Evolutionary conservation across 2,329 filamentous ascomycete genomes (phyloP), one percentile per base, ranked within the genome.

Genomic region (Fusarium solani-melongenae): DNA sequence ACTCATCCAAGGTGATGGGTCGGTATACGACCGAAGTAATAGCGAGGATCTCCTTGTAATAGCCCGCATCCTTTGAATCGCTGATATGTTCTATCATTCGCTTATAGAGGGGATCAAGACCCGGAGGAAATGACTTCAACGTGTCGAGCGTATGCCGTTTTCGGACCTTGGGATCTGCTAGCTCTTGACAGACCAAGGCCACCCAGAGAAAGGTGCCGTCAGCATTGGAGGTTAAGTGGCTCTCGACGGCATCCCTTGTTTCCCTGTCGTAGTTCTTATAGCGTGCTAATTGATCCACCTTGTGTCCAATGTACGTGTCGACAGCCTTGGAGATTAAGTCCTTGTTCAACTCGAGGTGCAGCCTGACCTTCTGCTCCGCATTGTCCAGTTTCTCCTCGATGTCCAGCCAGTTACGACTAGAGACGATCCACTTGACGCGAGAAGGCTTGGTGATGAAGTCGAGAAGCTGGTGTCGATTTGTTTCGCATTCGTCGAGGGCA

Each of bases 31-130:
- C 62, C 3, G 76, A 71, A 5, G 77, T 67, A 11, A 80, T 53
- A 9, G 77, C 70, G 7, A 88, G 79, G 10, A 87, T 74, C 5
- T 76, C 64, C 59, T 69, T 76, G 72, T 80, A 86, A 8, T 80
- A 39, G 0, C 79, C 56, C 4, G 73, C 66, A 65, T 84, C 72
- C 0, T 80, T 66, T 2, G 74, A 80, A 3, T 64, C 15, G 6
- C 41, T 15, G 9, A 86, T 81, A 7, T 81, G 74, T 0, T 72
- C 36, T 27, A 85, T 74, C 82, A 86, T 86, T 12, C 76, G 76
- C 1, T 69, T 6, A 61, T 87, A 87, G 3, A 86, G 67, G 2
- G 67, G 6, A 33, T 83, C 57, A 0, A 86, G 79, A 0, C 81
- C 81, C 2, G 75, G 62, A 6, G 82, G 83, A 39, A 84, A 81